Evolutionary conservation across 2,329 filamentous ascomycete species (phyloP), one percentile per base, ranked within the genome.

Genomic region (Ceratocystis alfenasii): DNA sequence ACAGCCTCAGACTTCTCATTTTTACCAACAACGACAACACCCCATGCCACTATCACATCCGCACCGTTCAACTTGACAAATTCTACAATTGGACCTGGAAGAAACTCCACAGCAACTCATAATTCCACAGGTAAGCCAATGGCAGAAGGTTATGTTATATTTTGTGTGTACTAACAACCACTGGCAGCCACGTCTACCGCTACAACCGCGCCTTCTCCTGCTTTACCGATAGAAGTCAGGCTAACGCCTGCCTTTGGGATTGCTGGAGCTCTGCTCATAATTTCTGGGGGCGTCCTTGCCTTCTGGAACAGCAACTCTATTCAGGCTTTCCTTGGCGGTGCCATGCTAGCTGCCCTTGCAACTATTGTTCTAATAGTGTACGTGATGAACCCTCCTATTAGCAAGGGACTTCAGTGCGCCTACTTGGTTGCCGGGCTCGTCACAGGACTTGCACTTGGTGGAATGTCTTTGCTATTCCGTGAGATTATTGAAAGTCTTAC

Each of bases 361-460:
- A 86, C 94, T 12, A 84, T 88, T 0, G 87, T 96, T 1, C 78
- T 97, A 25, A 90, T 96, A 65, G 75, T 95, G 57, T 96, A 96
- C 73, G 87, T 96, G 48, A 94, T 95, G 87, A 87, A 81, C 65
- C 82, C 86, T 0, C 90, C 91, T 0, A 82, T 95, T 48, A 84
- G 81, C 67, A 78, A 88, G 73, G 88, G 84, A 0, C 78, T 94
- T 1, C 90, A 96, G 75, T 93, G 90, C 30, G 93, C 85, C 36
- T 96, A 94, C 74, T 83, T 97, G 45, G 88, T 91, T 5, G 92
- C 90, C 1, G 83, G 82, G 2, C 80, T 89, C 45, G 75, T 90
- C 69, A 87, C 90, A 0, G 90, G 91, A 1, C 73, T 85, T 5
- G 79, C 90, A 25, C 81, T 95, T 22, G 93, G 92, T 17, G 88